Base-by-base conservation (phyloP, 1,139 yeast species). In the Arxiozyma slooffiae region DNA sequence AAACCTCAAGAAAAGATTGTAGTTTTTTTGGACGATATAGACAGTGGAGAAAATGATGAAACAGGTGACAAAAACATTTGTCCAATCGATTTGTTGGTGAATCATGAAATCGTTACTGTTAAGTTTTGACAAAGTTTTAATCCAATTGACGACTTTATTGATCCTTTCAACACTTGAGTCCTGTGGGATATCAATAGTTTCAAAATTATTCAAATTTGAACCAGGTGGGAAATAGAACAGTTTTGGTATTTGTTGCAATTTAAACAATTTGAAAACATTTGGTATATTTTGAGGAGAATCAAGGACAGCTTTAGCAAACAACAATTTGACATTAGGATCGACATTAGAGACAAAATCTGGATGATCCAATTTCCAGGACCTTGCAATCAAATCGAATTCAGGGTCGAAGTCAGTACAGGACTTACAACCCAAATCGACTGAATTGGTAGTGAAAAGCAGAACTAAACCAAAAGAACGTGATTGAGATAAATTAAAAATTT, bases 221-320 rank as follows among this genome's bases (percentile, higher is more conserved):
- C 81, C 74, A 22, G 94, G 88, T 4, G 75, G 70, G 66, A 81
- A 84, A 54, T 82, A 69, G 68, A 75, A 82, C 44, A 89, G 64
- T 62, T 85, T 82, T 38, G 98, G 98, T 40, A 92, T 95, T 53
- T 81, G 81, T 59, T 79, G 78, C 60, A 92, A 71, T 41, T 77
- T 72, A 64, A 82, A 72, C 46, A 66, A 66, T 61, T 72, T 74
- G 73, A 84, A 88, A 57, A 75, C 74, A 51, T 71, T 72, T 56
- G 74, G 63, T 36, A 63, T 72, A 44, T 79, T 72, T 38, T 75
- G 69, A 17, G 59, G 54, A 43, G 79, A 79, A 49, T 75, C 69
- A 61, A 86, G 82, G 62, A 90, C 96, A 8, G 95, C 80, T 50
- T 75, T 71, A 30, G 86, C 85, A 66, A 92, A 87, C 69, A 78